Base-by-base conservation (phyloP, 106 monocot genomes). In the Allium fistulosum region DNA sequence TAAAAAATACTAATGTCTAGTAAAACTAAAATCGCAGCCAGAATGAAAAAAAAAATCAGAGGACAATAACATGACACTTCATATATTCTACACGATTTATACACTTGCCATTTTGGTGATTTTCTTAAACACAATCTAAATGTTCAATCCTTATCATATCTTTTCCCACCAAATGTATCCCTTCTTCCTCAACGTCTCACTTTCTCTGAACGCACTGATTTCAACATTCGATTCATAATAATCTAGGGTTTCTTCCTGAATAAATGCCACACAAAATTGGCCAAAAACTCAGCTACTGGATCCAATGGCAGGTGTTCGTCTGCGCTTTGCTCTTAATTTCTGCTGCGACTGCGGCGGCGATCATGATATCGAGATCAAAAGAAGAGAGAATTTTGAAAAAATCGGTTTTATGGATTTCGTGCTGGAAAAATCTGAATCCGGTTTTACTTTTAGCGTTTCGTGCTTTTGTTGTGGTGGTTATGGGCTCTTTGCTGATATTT, bases 281-380 rank as follows among this genome's bases (percentile, higher is more conserved):
- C 59, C 18, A 8, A 58, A 37, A 18, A 2, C 37, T 61, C 9
- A 58, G 5, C 15, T 80, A 85, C 69, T 79, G 81, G 81, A 17
- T 46, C 48, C 71, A 73, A 28, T 86, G 85, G 85, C 75, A 85
- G 75, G 77, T 85, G 22, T 72, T 72, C 12, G 73, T 79, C 71
- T 86, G 81, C 62, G 69, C 69, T 10, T 48, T 79, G 27, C 67
- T 86, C 75, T 47, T 82, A 72, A 51, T 55, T 60, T 13, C 57
- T 11, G 76, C 85, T 7, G 75, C 73, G 13, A 75, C 59, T 26
- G 81, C 46, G 63, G 75, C 78, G 64, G 49, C 26, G 62, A 16
- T 57, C 17, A 15, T 70, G 46, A 46, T 81, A 53, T 65, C 7
- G 26, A 62, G 78, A 51, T 15, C 53, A 37, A 76, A 58, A 50